These are phyloP conservation scores for Aurantiochytrium sp. DNA, from an alignment of 108 stramenopile genomes.

Conservation along the genomic window DNA sequence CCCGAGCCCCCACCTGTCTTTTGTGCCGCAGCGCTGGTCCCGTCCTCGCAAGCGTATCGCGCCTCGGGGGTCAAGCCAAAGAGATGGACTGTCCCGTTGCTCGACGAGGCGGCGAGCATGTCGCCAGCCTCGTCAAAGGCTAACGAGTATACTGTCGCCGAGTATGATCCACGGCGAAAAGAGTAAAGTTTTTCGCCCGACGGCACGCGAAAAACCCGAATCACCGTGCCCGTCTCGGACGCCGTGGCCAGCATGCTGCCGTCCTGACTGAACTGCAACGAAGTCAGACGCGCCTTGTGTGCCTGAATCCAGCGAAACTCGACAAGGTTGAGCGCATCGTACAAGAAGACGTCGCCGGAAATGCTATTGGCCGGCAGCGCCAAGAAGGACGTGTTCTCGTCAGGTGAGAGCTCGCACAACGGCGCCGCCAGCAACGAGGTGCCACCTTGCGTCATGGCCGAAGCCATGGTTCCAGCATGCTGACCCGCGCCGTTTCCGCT, in stretches of 20 bases:
- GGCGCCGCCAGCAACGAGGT: background rate
- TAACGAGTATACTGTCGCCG: constrained; percentile 42
- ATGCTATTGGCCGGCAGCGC: constrained; percentile 9
- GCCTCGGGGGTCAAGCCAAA: constrained; percentile 25
- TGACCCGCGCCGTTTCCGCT: constrained; percentile 31
- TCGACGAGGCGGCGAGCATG: constrained; percentile 42
- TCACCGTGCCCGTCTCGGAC: constrained; percentile 44
- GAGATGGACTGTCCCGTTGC: constrained; percentile 42
- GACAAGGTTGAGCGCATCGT: constrained; percentile 41
- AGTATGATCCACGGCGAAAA: constrained; percentile 33
- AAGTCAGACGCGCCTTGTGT: constrained; percentile 39
- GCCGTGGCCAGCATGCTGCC: constrained; percentile 46
- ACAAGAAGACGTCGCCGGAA: constrained; percentile 32
- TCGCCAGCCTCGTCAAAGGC: constrained; percentile 40
- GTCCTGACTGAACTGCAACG: constrained; percentile 36
- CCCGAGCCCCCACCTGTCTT: too few relatives aligned
- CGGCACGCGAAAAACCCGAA: constrained; percentile 44
- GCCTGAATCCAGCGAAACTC: constrained; percentile 45
- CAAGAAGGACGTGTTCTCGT: constrained; percentile 9
- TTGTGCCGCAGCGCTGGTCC: background rate
- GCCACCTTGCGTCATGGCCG: background rate
- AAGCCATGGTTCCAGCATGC: constrained; percentile 32
- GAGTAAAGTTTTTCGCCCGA: constrained; percentile 33
- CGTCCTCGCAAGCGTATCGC: background rate
- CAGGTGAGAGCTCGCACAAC: constrained; percentile 17